Base-by-base conservation (phyloP, 441 rosid genomes). In the Erodium chrysanthum region DNA sequence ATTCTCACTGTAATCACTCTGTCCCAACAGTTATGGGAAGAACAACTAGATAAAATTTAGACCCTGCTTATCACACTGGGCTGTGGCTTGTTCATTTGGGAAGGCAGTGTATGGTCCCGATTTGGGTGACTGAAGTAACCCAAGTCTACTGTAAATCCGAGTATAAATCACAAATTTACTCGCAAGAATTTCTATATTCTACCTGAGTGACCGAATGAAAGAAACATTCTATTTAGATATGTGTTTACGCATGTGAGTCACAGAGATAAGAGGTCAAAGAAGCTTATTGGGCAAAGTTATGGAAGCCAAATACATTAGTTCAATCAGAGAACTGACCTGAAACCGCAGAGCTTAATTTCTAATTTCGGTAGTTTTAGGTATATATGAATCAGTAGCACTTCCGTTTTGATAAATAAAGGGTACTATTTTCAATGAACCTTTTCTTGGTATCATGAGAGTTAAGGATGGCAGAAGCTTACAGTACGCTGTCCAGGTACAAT, bases 401-500 rank as follows among this genome's bases (percentile, higher is more conserved):
- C 4, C 50, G 50, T 12, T 44, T 44, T 44, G 12, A 44, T 14
- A 44, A 44, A 44, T 10, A 44, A 44, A 44, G 15, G 15, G 0
- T 44, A 44, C 50, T 44, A 12, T 44, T 10, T 44, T 14, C 8
- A 33, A 44, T 18, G 60, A 48, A 48, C 12, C 1, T 4, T 22
- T 60, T 67, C 35, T 6, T 12, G 8, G 11, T 25, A 14, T 14
- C 10, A 10, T n/a, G 40, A 33, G 15, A 61, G 27, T 33, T 27
- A 20, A 68, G 52, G 66, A 65, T 52, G 31, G 64, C 11, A 68
- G 66, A 72, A 80, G 86, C 95, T 86, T 78, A 92, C 98, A 12
- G 98, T 92, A 48, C 96, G 94, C 72, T 92, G 96, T 76, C 98
- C 96, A 15, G 96, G 89, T 69, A 88, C 84, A 74, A 92, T 90